Evolutionary conservation across 495 filamentous ascomycete genomes (phyloP), one percentile per base, ranked within the genome.

Genomic region (Talaromyces ruber): DNA sequence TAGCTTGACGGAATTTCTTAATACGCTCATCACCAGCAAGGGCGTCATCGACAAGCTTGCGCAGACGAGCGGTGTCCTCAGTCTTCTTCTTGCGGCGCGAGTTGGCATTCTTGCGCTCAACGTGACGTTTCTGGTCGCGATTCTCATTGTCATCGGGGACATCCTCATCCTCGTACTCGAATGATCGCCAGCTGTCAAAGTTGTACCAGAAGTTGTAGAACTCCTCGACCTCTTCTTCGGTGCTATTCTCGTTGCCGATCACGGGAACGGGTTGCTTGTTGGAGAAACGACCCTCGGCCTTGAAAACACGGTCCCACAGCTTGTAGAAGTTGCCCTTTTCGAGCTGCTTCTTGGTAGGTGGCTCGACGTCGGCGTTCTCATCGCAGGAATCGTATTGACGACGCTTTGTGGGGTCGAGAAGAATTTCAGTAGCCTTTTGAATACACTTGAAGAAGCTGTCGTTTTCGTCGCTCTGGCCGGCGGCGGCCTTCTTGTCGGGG

Each of bases 151-250:
- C 94, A 71, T 98, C 94, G 43, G 94, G 94, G 18, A 98, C 93
- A 69, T 98, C 94, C 80, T 98, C 94, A 70, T 98, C 95, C 43
- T 93, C 89, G 74, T 98, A 98, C 79, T 98, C 94, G 73, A 98
- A 98, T 25, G 89, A 85, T 55, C 94, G 83, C 94, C 94, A 98
- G 74, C 88, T 93, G 83, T 98, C 95, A 68, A 98, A 94, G 81
- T 92, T 92, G 82, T 97, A 98, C 88, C 90, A 98, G 83, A 97
- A 98, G 82, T 98, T 96, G 82, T 98, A 98, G 81, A 98, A 98
- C 61, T 78, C 76, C 70, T 97, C 90, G 26, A 98, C 93, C 1
- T 93, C 88, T 70, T 95, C 89, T 72, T 91, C 88, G 68, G 86
- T 84, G 68, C 85, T 88, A 65, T 94, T 89, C 50, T 95, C 92